Base-by-base conservation (phyloP, 148 eudicot species). In the Simmondsia chinensis region DNA sequence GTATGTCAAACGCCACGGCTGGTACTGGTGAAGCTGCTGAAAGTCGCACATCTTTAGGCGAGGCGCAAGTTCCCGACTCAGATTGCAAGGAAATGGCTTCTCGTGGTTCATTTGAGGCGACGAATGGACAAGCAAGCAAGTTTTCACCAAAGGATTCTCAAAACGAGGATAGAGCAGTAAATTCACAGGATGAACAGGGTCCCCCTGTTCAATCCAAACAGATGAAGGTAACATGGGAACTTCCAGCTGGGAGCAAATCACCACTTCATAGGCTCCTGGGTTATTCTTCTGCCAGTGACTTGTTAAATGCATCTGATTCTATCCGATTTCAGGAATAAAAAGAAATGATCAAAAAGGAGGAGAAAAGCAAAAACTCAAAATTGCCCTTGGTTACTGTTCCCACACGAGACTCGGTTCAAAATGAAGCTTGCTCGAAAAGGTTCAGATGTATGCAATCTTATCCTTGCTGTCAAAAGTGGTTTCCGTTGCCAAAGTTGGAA, bases 231-330 rank as follows among this genome's bases (percentile, higher is more conserved):
- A 54, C 76, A 33, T 69, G 71, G 70, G 64, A 72, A 56, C 15
- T 70, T 36, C 84, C 68, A 17, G 33, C 69, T 19, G 31, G 48
- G 32, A 48, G 60, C 31, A 70, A 44, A 49, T 76, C 77, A 3
- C 87, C 91, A 7, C 95, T 84, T 59, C 95, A 84, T 50, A 67
- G 58, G 72, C 91, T 89, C 17, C 71, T 84, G 87, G 97, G 97
- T n/a, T 82, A 82, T 57, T 48, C 81, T 30, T 75, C 93, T 11
- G 75, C 84, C 17, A 57, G 66, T 30, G 46, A 59, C 30, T 57
- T 83, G 47, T 46, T 75, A 16, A 20, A 30, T 6, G 49, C 26
- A 2, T 34, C 14, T 32, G 41, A 18, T 20, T 41, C 33, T 34
- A n/a, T n/a, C n/a, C n/a, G n/a, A n/a, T n/a, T n/a, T n/a, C n/a